Base-by-base conservation (phyloP, 257 asterid genomes). In the Solanum pinnatisectum region DNA sequence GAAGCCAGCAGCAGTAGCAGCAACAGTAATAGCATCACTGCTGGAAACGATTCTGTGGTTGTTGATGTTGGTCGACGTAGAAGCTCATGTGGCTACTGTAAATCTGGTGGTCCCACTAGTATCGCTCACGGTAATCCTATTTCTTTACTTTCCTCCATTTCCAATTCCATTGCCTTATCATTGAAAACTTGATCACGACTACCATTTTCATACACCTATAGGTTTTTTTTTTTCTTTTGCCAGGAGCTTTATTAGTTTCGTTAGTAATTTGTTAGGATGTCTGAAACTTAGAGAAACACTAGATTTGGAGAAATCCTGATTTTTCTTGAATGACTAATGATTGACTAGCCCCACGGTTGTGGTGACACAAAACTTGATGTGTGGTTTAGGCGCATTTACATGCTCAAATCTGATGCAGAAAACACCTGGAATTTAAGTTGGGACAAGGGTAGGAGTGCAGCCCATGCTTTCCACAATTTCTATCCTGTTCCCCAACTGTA, bases 51-150 rank as follows among this genome's bases (percentile, higher is more conserved):
- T 87, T 96, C 98, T 92, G 91, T 93, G 60, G 98, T 97, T 86
- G 84, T 84, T 71, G 98, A 97, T 81, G 89, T 84, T 56, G 99
- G 99, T 30, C 94, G 94, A 77, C 94, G 96, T 72, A 93, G 93
- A 85, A 95, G 92, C 95, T 89, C 95, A 23, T 97, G 99, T 79
- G 99, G 98, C 27, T 97, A 97, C 92, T 97, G 99, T 89, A 94
- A 93, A 94, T 94, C 99, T 87, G 94, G 91, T 72, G 88, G 91
- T 6, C 89, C 88, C 74, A 88, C 96, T 89, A 94, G 99, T 86
- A 88, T 95, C 84, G 90, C 98, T 73, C 97, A 94, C 60, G 99
- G 99, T 97, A 86, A 88, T 95, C 85, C 76, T 40, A 65, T 36
- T 33, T 49, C 39, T 8, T 33, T 83, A 42, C 44, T 52, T 27